Evolutionary conservation across 768 basidiomycete genomes (phyloP), one percentile per base, ranked within the genome.

Genomic region (Trametes coccinea): DNA sequence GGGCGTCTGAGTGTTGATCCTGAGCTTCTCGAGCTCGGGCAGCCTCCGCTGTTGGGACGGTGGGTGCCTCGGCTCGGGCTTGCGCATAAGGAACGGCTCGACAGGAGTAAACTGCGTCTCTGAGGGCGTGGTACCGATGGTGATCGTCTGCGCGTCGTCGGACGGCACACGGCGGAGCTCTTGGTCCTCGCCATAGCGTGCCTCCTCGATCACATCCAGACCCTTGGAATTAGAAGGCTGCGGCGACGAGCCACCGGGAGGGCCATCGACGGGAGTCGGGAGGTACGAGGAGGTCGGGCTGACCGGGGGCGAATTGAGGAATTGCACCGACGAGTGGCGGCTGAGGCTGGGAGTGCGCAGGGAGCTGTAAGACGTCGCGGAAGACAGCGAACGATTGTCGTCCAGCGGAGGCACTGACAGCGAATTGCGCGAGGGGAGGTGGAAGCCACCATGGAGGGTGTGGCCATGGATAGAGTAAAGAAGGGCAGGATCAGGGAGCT

Each of bases 361-460:
- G 7, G 74, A 72, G 60, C 67, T 74, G 53, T 64, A 68, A 30
- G 74, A 73, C 14, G 70, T 60, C n/a, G 73, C 71, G 2, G 69
- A 68, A 22, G 69, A 65, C 52, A 84, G 72, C 9, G 82, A 81
- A n/a, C 80, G 80, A n/a, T 77, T 78, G 59, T 81, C 80, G 52
- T 77, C 77, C 56, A 76, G 73, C 44, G 74, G 72, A 27, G 74
- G 68, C 49, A 69, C 67, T 9, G 72, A 70, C 41, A 67, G 71
- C 30, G 71, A 77, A 7, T 64, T 54, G 47, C 71, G 73, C 40
- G 41, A 43, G 34, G 78, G 75, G 37, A 76, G 66, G 56, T 75
- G 76, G 67, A 71, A 75, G 22, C 62, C 22, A n/a, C 70, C 57
- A 29, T 59, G 66, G 60, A 55, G 67, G 10, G 66, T 29, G 29